phyloP scores from a whole-genome alignment of 176 grass and related monocot species.

The Aegilops bicornis region DNA sequence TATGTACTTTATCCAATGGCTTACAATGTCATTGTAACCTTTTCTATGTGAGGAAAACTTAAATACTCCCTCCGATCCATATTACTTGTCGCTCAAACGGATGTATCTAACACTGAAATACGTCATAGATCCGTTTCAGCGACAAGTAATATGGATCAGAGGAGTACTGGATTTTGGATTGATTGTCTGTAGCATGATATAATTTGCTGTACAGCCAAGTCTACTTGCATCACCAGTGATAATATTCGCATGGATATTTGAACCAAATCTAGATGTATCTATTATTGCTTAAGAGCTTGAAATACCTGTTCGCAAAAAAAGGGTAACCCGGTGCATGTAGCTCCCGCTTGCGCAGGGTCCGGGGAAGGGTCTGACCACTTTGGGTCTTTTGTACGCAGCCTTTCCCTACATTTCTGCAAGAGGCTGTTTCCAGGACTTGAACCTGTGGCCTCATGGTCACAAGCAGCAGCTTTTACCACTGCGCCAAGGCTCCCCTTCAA shows the following conservation, averaged over 20 bases:
- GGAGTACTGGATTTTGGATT: conserved; percentile 1
- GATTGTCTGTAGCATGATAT: not conserved
- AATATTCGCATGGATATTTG: not conserved
- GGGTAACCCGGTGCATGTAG: too few species aligned
- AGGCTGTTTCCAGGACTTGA: too few species aligned
- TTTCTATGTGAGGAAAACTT: not conserved
- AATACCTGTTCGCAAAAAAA: not conserved
- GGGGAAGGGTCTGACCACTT: too few species aligned
- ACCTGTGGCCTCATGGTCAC: too few species aligned
- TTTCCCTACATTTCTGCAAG: too few species aligned
- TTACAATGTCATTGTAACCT: not conserved
- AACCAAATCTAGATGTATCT: not conserved
- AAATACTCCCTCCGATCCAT: not conserved
- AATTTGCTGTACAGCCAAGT: not conserved
- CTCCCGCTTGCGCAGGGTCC: too few species aligned
- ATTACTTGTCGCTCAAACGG: too few species aligned
- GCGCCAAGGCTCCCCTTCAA: not conserved
- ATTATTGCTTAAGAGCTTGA: not conserved
- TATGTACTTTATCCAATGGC: not conserved
- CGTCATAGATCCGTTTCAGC: too few species aligned
- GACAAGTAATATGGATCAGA: too few species aligned
- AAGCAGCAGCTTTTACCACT: too few species aligned
- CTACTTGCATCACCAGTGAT: conserved; percentile 4
- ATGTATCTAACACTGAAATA: too few species aligned
- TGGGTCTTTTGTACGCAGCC: too few species aligned